Evolutionary conservation across 495 filamentous ascomycete genomes (phyloP), one percentile per base, ranked within the genome.

Genomic region (Baudoinia panamericana): DNA sequence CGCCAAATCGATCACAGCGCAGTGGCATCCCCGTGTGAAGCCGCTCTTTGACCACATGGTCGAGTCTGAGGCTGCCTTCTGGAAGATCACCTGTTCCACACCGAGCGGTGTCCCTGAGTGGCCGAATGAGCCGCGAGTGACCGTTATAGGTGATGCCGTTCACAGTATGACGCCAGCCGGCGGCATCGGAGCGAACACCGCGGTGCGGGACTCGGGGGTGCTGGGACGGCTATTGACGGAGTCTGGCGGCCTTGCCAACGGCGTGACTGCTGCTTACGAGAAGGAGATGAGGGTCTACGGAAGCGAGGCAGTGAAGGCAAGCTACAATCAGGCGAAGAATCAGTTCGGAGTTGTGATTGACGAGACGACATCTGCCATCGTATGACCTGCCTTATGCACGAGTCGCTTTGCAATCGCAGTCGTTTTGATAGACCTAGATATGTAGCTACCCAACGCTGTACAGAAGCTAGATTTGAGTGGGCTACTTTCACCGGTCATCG

Each of bases 121-220:
- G 68, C 28, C 36, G 5, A 70, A 68, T 30, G 59, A 69, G 23
- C 53, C 57, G 2, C 60, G 68, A 6, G 71, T 77, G n/a, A 75
- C 73, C 0, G 56, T 77, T 6, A 67, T 77, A 11, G 75, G 73
- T 0, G 73, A 79, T 45, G 71, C 73, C 0, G 69, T 60, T 18
- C 75, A 79, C 51, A 62, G 62, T 11, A 77, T 76, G 72, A 75
- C 73, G 4, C 75, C 75, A 4, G 72, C 72, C 0, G 71, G 68
- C 0, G 73, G 72, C 2, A 67, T 70, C 36, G 74, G 74, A 1
- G 72, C 70, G 10, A 75, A 74, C 43, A 75, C 72, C 0, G 72
- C 71, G 28, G 58, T 76, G 11, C 48, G 61, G 39, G 68, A 73
- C 43, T 64, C 69, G 5, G 67, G 64, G 9, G 36, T 71, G 29